A percentile compares a stretch with the other conserved stretches of the same genome.
Conservation (phyloP, 495 filamentous ascomycete genomes). For the Penicillium arizonense region DNA sequence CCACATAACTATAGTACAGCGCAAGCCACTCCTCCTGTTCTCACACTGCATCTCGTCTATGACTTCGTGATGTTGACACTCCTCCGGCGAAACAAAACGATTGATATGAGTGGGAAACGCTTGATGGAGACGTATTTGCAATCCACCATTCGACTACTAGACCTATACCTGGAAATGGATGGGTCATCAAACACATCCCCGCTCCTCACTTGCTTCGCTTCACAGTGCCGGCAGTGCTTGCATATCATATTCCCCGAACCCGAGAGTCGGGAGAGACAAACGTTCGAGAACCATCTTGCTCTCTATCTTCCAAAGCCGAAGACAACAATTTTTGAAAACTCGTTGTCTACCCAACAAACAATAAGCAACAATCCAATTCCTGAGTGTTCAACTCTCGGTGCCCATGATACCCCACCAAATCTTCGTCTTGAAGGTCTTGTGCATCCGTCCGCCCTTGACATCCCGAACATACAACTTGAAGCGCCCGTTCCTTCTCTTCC, state of each 20-base stretch:
- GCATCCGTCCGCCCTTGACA: too few relatives aligned
- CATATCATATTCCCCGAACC: background rate
- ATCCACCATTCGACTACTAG: conserved; percentile 12
- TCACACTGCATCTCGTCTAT: conserved; percentile 21
- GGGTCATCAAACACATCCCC: conserved; percentile 11
- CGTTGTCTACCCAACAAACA: too few relatives aligned
- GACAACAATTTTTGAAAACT: background rate
- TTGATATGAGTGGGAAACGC: background rate
- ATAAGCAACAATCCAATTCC: too few relatives aligned
- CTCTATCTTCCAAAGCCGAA: background rate
- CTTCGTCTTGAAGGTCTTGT: too few relatives aligned
- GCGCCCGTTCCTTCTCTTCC: background rate
- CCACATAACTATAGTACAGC: conserved; percentile 1
- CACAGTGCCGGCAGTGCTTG: conserved; percentile 15
- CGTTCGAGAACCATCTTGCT: background rate
- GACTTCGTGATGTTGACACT: conserved; percentile 16
- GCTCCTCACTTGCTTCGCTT: conserved; percentile 17
- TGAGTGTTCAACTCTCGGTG: too few relatives aligned
- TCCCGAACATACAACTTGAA: too few relatives aligned
- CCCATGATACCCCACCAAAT: too few relatives aligned
- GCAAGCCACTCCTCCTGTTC: conserved; percentile 12
- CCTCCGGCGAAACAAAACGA: background rate
- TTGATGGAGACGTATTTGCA: background rate
- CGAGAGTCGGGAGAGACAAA: background rate
- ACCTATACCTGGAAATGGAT: conserved; percentile 14